A percentile compares a stretch with the other conserved stretches of the same genome.
Conservation (phyloP, 2,329 filamentous ascomycete genomes). For the Myriosclerotinia duriaeana region DNA sequence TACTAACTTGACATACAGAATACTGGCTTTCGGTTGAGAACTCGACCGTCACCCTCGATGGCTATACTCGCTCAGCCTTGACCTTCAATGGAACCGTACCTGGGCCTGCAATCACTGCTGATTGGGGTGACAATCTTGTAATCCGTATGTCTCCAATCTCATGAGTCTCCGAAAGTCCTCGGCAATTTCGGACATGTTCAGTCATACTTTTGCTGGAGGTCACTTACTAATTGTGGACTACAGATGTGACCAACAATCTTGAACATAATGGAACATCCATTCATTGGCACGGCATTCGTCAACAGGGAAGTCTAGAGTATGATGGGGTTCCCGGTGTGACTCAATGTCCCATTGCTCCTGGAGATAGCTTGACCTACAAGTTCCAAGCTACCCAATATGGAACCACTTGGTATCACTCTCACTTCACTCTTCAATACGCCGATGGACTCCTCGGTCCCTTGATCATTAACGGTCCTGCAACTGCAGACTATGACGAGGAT, state of each 20-base stretch:
- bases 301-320: constrained; percentile 44
- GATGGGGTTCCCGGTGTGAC: constrained; percentile 48
- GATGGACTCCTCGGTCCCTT: constrained; percentile 58
- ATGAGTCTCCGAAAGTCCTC: neutral
- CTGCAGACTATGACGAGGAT: constrained; percentile 55
- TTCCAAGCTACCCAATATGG: constrained; percentile 40
- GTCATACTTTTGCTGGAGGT: neutral
- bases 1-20: constrained; percentile 22
- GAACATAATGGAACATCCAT: constrained; percentile 49
- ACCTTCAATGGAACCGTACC: constrained; percentile 43
- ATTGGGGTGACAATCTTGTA: constrained; percentile 40
- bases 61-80: constrained; percentile 54
- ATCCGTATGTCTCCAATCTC: constrained; percentile 28
- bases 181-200: neutral
- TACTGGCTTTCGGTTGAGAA: constrained; percentile 37
- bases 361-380: constrained; percentile 46
- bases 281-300: constrained; percentile 53
- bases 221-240: neutral
- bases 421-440: constrained; percentile 37
- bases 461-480: constrained; percentile 59
- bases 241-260: constrained; percentile 41
- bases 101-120: constrained; percentile 45
- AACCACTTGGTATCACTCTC: constrained; percentile 40
- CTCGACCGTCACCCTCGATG: constrained; percentile 43
- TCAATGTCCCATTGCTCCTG: constrained; percentile 63